Evolutionary conservation across 2,329 filamentous ascomycete genomes (phyloP), one percentile per base, ranked within the genome.

Genomic region (Fusarium redolens): DNA sequence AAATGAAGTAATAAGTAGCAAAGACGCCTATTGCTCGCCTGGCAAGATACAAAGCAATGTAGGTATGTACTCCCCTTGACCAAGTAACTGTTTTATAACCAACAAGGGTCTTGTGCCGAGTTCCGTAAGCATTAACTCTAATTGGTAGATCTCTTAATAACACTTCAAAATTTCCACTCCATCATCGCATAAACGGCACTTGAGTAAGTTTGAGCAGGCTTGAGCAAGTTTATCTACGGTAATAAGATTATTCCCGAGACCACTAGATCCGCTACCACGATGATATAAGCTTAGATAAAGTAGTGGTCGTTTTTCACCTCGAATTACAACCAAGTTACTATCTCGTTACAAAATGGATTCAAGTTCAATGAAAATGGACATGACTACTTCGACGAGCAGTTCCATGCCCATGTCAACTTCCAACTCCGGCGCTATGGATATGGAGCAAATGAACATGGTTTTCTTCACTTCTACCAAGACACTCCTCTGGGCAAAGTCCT

Each of bases 171-270:
- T n/a, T 18, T 17, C 18, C 37, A 43, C 37, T n/a, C 17, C 14
- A 18, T 22, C 35, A 31, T 43, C 52, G 37, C 52, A 31, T 43
- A 18, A 43, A 22, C 37, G 51, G 51, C 51, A 56, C 13, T 37
- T 58, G 55, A 20, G 55, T 48, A n/a, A 50, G 25, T 48, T 58
- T 58, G 55, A 58, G 55, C 55, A 58, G 12, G 41, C 44, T 58
- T 58, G 55, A 58, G 55, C 55, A 58, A 58, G 41, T 58, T 58
- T 38, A 37, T 48, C 7, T 4, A 18, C 22, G 31, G 31, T 10
- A 20, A 28, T 38, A 38, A 50, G 48, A 50, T 50, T 50, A 50
- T 50, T 57, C 54, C 30, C 54, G 35, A 5, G 9, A 1, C 18
- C 20, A n/a, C 55, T 25, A 47, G 20, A 35, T 4, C 17, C 30